Evolutionary conservation across 1,284 basidiomycete genomes (phyloP), one percentile per base, ranked within the genome.

Genomic region (Butyriboletus appendiculatus): DNA sequence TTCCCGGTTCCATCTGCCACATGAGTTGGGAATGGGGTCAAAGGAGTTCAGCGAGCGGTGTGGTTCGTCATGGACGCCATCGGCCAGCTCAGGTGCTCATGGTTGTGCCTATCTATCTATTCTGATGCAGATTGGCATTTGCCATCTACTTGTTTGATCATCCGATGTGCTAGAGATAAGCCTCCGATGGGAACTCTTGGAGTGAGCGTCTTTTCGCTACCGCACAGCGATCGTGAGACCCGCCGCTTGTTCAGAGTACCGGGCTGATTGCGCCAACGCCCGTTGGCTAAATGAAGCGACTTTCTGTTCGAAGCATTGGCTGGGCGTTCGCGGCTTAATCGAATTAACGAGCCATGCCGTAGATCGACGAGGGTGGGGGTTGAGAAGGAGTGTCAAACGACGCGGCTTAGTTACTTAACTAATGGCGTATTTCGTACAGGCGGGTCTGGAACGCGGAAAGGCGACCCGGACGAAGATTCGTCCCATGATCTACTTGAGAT

Each of bases 51-150:
- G 14, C 30, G 43, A 37, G 28, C 18, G 28, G 20, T 39, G 30
- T 18, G 12, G 26, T 14, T 28, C 16, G 7, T 42, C 30, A 18
- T 11, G 50, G 35, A 30, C 16, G 54, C 49, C 55, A 58, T 26
- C 33, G 11, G 56, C 52, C 50, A 53, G 14, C 50, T 30, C 16
- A 12, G 14, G 40, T 37, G 22, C 10, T 32, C 39, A 33, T 16
- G 42, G 18, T 10, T 8, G 53, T 62, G 61, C 62, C 59, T 61
- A 45, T 50, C 49, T 32, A 30, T 56, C 32, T 33, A 33, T 32
- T 32, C 5, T 32, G 32, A 33, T 14, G 5, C 14, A 33, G 55
- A 45, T 34, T n/a, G 4, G 9, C 22, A 22, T 16, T 33, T 33
- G 43, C 41, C 32, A 50, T 39, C 57, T 32, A 24, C 37, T 32